Conservation (phyloP, 2,329 filamentous ascomycete species). For the Fusarium tjaetaba region DNA sequence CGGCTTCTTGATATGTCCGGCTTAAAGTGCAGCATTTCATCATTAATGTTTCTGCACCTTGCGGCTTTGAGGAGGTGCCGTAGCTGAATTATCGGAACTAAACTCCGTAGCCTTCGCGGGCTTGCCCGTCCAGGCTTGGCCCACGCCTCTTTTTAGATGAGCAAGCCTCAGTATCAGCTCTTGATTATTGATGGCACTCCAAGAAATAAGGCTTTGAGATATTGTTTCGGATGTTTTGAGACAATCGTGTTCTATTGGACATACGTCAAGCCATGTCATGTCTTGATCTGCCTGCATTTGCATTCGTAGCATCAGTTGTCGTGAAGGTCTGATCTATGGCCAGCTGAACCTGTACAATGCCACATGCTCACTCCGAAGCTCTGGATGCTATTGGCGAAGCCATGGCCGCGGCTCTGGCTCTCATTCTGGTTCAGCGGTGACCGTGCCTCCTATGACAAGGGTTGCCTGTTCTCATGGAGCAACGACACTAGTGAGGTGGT, state of each 20-base stretch:
- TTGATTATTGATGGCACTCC: slow-evolving; percentile 1
- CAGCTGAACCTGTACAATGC: slow-evolving; percentile 31
- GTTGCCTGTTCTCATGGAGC: slow-evolving; percentile 20
- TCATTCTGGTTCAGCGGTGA: slow-evolving; percentile 22
- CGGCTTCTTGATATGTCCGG: background rate
- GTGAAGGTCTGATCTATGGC: slow-evolving; percentile 9
- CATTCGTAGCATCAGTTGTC: slow-evolving; percentile 4
- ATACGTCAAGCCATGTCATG: slow-evolving; percentile 9
- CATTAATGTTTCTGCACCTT: slow-evolving; percentile 1
- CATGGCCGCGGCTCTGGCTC: slow-evolving; percentile 17
- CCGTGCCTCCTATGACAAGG: slow-evolving; percentile 22
- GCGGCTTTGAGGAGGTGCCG: background rate
- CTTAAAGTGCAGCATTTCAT: background rate
- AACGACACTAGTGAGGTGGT: slow-evolving; percentile 33
- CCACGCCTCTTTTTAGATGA: slow-evolving; percentile 23
- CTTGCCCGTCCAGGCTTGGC: slow-evolving; percentile 28
- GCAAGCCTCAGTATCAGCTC: slow-evolving; percentile 18
- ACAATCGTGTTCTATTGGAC: slow-evolving; percentile 2
- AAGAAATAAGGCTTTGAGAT: slow-evolving; percentile 9
- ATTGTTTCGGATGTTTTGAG: slow-evolving; percentile 22
- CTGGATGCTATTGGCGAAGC: background rate
- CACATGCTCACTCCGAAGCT: background rate
- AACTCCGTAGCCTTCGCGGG: slow-evolving; percentile 8
- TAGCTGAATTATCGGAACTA: slow-evolving; percentile 18
- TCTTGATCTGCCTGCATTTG: background rate